phyloP scores from a whole-genome alignment of 495 filamentous ascomycete genomes.

The Penicillium argentinense region DNA sequence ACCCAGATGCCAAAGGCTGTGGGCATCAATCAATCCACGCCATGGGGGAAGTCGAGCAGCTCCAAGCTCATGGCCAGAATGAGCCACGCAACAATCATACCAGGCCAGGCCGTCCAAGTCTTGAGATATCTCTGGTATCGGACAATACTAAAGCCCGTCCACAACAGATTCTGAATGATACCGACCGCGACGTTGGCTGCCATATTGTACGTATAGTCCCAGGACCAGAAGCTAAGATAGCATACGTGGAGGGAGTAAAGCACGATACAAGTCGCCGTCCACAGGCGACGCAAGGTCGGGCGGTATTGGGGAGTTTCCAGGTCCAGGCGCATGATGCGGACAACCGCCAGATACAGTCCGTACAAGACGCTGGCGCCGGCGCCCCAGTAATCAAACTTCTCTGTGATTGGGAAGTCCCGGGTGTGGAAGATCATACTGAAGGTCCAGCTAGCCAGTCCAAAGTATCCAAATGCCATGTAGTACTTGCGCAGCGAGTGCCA shows the following conservation, averaged over 20 bases:
- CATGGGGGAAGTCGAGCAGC: conserved; percentile 86
- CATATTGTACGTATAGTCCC: conserved; percentile 99
- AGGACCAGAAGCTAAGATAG: conserved; percentile 81
- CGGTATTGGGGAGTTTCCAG: conserved; percentile 52
- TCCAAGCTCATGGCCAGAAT: conserved; percentile 93
- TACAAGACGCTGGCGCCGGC: conserved; percentile 91
- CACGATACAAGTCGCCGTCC: conserved; percentile 69
- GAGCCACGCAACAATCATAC: conserved; percentile 90
- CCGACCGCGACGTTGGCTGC: conserved; percentile 85
- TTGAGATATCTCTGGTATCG: conserved; percentile 67
- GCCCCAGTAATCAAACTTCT: conserved; percentile 94
- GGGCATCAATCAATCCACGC: conserved; percentile 82
- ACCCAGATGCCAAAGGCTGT: conserved; percentile 93
- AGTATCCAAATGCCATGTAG: conserved; percentile 78
- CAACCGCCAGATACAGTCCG: conserved; percentile 78
- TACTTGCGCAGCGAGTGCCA: conserved; percentile 74
- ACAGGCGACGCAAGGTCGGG: conserved; percentile 61
- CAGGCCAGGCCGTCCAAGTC: conserved; percentile 86
- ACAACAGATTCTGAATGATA: conserved; percentile 76
- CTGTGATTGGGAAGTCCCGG: conserved; percentile 79
- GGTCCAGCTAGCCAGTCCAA: conserved; percentile 79
- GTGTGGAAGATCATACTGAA: conserved; percentile 91
- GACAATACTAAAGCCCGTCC: conserved; percentile 78
- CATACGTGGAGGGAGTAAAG: conserved; percentile 76
- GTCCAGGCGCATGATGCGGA: conserved; percentile 83